Evolutionary conservation across 768 basidiomycete genomes (phyloP).

Genomic region (Boletus coccyginus): DNA sequence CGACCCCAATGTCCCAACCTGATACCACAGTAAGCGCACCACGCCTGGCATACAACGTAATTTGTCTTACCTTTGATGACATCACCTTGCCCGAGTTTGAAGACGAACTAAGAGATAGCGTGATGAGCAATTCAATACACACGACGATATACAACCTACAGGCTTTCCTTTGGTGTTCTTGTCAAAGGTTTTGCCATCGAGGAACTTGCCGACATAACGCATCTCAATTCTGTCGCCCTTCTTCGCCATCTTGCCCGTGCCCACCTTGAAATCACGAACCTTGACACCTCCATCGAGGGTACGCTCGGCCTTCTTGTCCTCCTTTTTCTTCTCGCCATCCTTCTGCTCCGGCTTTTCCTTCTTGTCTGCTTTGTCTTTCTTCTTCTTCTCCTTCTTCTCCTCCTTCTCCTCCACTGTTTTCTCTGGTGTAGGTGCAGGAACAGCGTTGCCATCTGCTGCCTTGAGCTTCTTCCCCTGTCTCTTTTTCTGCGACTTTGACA

Average conservation of each 20-base stretch:
- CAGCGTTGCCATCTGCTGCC: slow-evolving; percentile 49
- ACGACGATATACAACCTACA: slow-evolving; percentile 42
- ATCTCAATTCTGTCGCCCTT: slow-evolving; percentile 78
- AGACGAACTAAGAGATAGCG: slow-evolving; percentile 52
- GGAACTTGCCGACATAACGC: slow-evolving; percentile 92
- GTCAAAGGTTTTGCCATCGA: slow-evolving; percentile 75
- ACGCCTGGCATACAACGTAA: not conserved
- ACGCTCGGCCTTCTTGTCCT: slow-evolving; percentile 26
- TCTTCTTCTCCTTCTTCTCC: slow-evolving; percentile 65
- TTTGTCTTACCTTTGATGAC: slow-evolving; percentile 77
- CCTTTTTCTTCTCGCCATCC: slow-evolving; percentile 29
- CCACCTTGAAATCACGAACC: slow-evolving; percentile 72
- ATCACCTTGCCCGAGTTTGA: slow-evolving; percentile 80
- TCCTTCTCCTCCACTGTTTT: slow-evolving; percentile 33
- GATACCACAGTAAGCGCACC: slow-evolving; percentile 3
- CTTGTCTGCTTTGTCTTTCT: slow-evolving; percentile 27
- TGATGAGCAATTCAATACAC: not conserved
- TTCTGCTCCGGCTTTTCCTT: slow-evolving; percentile 34
- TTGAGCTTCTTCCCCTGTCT: slow-evolving; percentile 71
- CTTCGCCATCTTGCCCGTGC: slow-evolving; percentile 85
- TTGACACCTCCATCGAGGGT: slow-evolving; percentile 69
- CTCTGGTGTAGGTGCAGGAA: slow-evolving; percentile 24
- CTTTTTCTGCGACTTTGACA: slow-evolving; percentile 59
- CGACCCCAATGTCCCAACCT: slow-evolving; percentile 92
- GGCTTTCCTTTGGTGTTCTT: slow-evolving; percentile 83